These are phyloP conservation scores for Silene latifolia DNA, from an alignment of 148 eudicot genomes.

Conservation along the genomic window DNA sequence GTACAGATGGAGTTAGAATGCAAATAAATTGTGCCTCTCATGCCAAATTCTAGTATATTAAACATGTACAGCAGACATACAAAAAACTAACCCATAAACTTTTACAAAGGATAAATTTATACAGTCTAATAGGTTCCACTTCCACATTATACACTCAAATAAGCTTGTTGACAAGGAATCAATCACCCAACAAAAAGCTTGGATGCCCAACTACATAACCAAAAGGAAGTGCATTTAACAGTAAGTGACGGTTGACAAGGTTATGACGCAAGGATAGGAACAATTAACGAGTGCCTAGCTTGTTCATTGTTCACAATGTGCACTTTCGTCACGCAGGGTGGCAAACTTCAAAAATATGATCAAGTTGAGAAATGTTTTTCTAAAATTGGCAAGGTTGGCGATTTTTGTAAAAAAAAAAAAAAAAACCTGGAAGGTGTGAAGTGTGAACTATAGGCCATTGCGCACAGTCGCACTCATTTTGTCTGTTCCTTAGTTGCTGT, in stretches of 20 bases:
- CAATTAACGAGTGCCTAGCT: too few species aligned
- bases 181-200: background rate
- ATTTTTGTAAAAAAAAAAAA: too few species aligned
- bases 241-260: background rate
- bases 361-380: too few species aligned
- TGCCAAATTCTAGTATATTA: background rate
- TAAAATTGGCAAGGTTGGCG: too few species aligned
- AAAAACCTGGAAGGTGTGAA: too few species aligned
- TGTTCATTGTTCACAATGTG: too few species aligned
- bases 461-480: too few species aligned
- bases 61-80: background rate
- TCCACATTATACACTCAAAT: background rate
- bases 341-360: too few species aligned
- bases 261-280: background rate
- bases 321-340: too few species aligned
- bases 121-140: background rate
- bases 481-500: too few species aligned
- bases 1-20: background rate
- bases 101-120: background rate
- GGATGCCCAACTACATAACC: background rate
- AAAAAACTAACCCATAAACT: background rate
- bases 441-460: too few species aligned
- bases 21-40: background rate
- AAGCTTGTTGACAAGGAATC: background rate
- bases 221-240: too few species aligned